These are phyloP conservation scores for Ulmus americana DNA, from an alignment of 331 rosid species.

Conservation along the genomic window DNA sequence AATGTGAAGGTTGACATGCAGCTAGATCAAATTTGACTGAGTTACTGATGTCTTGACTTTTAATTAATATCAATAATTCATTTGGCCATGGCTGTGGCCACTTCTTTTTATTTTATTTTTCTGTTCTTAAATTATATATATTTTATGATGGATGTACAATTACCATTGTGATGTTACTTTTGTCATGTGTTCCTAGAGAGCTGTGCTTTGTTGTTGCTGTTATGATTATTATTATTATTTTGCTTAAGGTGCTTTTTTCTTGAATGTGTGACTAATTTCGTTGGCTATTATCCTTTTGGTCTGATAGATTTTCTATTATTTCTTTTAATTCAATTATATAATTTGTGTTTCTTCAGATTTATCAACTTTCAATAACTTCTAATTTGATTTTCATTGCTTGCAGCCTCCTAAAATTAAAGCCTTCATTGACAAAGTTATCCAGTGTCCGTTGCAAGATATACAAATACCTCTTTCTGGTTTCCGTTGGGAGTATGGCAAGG, in stretches of 20 bases:
- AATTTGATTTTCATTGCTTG: conserved; percentile 31
- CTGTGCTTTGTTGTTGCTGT: neutral
- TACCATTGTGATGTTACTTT: neutral
- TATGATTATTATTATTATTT: neutral
- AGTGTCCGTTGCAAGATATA: conserved; percentile 93
- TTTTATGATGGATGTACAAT: neutral
- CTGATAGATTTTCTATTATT: neutral
- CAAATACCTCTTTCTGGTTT: conserved; percentile 93
- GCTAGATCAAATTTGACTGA: neutral
- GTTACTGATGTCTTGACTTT: neutral
- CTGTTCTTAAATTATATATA: too few relatives aligned
- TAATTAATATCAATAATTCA: neutral
- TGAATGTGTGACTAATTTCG: neutral
- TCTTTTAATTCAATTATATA: neutral
- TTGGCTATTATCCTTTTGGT: neutral
- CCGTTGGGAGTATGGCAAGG: conserved; percentile 94
- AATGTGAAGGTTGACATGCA: neutral
- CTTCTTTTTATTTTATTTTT: neutral
- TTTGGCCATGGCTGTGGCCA: neutral
- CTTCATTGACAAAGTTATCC: conserved; percentile 86
- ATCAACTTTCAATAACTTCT: conserved; percentile 4
- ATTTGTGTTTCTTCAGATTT: conserved; percentile 1
- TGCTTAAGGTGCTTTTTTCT: neutral
- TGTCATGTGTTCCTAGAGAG: neutral
- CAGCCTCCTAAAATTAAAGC: conserved; percentile 94